These are phyloP conservation scores for Capsella rubella DNA, from an alignment of 441 rosid species.

Conservation along the genomic window DNA sequence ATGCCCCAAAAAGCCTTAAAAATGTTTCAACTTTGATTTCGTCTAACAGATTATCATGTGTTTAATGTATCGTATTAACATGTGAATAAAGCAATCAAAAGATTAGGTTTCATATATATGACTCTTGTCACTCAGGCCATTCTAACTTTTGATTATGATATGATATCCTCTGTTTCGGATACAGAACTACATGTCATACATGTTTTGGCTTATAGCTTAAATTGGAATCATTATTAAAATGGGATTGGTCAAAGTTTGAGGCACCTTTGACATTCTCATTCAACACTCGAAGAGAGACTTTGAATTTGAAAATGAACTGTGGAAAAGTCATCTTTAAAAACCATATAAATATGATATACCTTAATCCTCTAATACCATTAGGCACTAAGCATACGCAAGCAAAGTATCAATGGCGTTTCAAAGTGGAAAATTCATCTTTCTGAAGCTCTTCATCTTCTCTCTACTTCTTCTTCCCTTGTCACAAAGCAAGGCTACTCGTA, in stretches of 20 bases:
- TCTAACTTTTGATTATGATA: conserved; percentile 1
- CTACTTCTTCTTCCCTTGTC: conserved; percentile 32
- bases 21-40: not conserved
- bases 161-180: not conserved
- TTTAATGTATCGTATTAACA: conserved; percentile 8
- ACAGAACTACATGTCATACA: conserved; percentile 8
- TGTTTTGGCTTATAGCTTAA: conserved; percentile 1
- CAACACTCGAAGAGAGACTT: conserved; percentile 27
- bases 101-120: not conserved
- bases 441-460: conserved; percentile 18
- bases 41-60: conserved; percentile 7
- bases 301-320: conserved; percentile 18
- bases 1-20: conserved; percentile 6
- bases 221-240: not conserved
- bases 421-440: conserved; percentile 13
- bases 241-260: conserved; percentile 1
- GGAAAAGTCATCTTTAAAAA: conserved; percentile 7
- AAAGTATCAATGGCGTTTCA: conserved; percentile 28
- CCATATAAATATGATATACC: conserved; percentile 28
- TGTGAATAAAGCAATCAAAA: conserved; percentile 21
- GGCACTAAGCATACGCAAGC: conserved; percentile 20
- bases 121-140: not conserved
- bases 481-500: conserved; percentile 36
- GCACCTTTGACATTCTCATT: conserved; percentile 27
- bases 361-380: conserved; percentile 3